Conservation (phyloP, 129 eudicot genomes). For the Gnaphalium uliginosum region DNA sequence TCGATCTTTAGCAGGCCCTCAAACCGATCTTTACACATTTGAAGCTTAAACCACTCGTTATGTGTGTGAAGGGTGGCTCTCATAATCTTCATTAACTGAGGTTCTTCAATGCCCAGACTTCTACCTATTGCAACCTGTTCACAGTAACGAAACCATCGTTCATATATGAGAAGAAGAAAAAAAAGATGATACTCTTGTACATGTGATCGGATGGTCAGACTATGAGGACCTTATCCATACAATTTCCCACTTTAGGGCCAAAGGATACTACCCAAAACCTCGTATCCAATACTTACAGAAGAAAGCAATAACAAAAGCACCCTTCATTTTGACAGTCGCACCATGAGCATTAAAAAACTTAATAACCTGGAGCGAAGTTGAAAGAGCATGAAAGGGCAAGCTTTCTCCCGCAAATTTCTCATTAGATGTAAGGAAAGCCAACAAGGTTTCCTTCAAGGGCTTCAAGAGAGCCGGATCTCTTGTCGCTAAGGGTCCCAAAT, state of each 20-base stretch:
- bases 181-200: not conserved
- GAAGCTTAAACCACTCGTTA: slow-evolving; percentile 82
- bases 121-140: slow-evolving; percentile 81
- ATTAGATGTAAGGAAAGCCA: slow-evolving; percentile 70
- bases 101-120: slow-evolving; percentile 86
- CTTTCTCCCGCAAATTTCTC: slow-evolving; percentile 53
- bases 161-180: not conserved
- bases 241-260: not conserved
- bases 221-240: not conserved
- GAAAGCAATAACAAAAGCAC: slow-evolving; percentile 9
- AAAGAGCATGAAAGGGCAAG: slow-evolving; percentile 70
- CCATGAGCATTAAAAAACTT: not conserved
- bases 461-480: slow-evolving; percentile 68
- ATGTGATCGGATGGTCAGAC: not conserved
- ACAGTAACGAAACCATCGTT: not conserved
- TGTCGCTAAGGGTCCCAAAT: slow-evolving; percentile 93
- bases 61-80: slow-evolving; percentile 74
- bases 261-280: not conserved
- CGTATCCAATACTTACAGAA: not conserved
- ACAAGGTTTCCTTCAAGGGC: slow-evolving; percentile 88
- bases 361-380: slow-evolving; percentile 92
- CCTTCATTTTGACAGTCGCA: not conserved
- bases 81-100: slow-evolving; percentile 74
- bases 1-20: slow-evolving; percentile 77
- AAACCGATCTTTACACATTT: slow-evolving; percentile 88